Evolutionary conservation across 2,329 filamentous ascomycete species (phyloP).

Genomic region (Didymellaceae sp.): DNA sequence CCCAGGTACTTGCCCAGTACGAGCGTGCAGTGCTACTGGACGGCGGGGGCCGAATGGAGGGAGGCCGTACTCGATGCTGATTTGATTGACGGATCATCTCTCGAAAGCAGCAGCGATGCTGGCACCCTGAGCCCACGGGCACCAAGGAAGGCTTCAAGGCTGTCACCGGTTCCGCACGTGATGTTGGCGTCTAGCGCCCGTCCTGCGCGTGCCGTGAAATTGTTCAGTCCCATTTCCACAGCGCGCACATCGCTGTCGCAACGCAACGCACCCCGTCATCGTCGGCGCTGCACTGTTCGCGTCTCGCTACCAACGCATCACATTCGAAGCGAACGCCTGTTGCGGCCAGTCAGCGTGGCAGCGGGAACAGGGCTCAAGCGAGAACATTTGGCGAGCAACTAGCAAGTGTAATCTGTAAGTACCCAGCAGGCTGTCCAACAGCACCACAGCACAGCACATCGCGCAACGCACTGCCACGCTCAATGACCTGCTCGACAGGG

Average conservation of each 20-base stretch:
- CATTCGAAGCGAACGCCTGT: slow-evolving; percentile 14
- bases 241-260: background rate
- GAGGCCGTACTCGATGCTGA: slow-evolving; percentile 18
- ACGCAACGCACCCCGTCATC: slow-evolving; percentile 3
- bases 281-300: slow-evolving; percentile 16
- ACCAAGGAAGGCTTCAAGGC: background rate
- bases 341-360: slow-evolving; percentile 17
- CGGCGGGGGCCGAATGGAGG: slow-evolving; percentile 9
- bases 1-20: slow-evolving; percentile 12
- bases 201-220: background rate
- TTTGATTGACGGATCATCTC: slow-evolving; percentile 17
- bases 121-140: background rate
- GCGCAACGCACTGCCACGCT: slow-evolving; percentile 29
- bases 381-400: slow-evolving; percentile 17
- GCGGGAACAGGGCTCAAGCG: slow-evolving; percentile 25
- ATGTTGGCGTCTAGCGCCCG: background rate
- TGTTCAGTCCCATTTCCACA: background rate
- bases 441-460: slow-evolving; percentile 1
- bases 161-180: slow-evolving; percentile 6
- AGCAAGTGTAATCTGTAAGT: slow-evolving; percentile 7
- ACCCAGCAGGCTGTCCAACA: slow-evolving; percentile 3
- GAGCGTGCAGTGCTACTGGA: slow-evolving; percentile 14
- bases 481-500: slow-evolving; percentile 30
- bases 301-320: slow-evolving; percentile 15
- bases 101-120: background rate